These are phyloP conservation scores for Yamadazyma epiphylla DNA, from an alignment of 1,139 yeast genomes.

Conservation along the genomic window DNA sequence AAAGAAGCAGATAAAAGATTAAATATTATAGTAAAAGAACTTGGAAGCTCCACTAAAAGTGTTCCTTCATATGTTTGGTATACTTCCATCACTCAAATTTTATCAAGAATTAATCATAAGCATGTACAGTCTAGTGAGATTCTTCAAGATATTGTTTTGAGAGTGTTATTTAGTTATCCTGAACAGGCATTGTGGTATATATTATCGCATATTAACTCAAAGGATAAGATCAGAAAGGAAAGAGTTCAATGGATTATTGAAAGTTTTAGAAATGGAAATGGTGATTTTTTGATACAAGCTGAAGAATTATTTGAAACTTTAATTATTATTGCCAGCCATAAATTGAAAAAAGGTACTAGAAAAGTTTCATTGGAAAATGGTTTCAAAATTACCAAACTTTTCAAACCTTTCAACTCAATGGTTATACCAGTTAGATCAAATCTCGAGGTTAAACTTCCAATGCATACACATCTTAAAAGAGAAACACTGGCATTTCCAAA, in stretches of 20 bases:
- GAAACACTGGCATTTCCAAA: conserved; percentile 52
- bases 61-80: conserved; percentile 74
- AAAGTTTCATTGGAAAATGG: conserved; percentile 33
- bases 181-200: conserved; percentile 83
- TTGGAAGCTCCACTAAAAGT: conserved; percentile 40
- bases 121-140: conserved; percentile 55
- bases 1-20: conserved; percentile 38
- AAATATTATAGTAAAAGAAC: conserved; percentile 48
- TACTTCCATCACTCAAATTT: conserved; percentile 78
- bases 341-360: conserved; percentile 31
- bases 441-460: conserved; percentile 65
- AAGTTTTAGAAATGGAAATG: conserved; percentile 1
- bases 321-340: conserved; percentile 32
- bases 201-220: conserved; percentile 68
- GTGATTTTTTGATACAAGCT: conserved; percentile 20
- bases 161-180: conserved; percentile 66
- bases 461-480: conserved; percentile 39
- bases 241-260: conserved; percentile 35
- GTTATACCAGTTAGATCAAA: conserved; percentile 81
- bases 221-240: conserved; percentile 52
- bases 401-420: conserved; percentile 55
- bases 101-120: conserved; percentile 73
- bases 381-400: conserved; percentile 43
- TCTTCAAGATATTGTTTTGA: conserved; percentile 53
- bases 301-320: conserved; percentile 31